Conservation (phyloP, 345 rosid genomes). For the Orychophragmus violaceus region DNA sequence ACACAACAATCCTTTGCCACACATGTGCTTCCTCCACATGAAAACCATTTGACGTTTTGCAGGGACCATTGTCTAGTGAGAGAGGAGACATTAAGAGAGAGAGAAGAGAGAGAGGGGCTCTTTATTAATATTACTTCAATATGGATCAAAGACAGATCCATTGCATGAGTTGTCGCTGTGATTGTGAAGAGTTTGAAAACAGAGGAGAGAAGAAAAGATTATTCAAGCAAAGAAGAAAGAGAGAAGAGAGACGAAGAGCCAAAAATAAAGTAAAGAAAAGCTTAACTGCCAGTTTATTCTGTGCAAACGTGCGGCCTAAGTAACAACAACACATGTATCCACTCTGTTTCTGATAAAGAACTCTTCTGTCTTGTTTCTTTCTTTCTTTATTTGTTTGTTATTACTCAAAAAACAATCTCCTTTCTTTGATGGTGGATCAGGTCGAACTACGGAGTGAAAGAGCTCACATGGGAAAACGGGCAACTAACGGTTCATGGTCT, state of each 20-base stretch:
- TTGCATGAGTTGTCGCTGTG: constrained; percentile 25
- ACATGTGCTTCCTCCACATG: constrained; percentile 31
- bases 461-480: constrained; percentile 53
- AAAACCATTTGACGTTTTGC: constrained; percentile 27
- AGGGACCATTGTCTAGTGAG: constrained; percentile 28
- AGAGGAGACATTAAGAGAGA: neutral
- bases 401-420: neutral
- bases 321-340: constrained; percentile 26
- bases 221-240: constrained; percentile 7
- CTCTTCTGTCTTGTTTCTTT: constrained; percentile 9
- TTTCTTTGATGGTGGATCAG: constrained; percentile 14
- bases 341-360: constrained; percentile 22
- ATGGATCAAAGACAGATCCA: constrained; percentile 24
- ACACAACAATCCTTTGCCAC: constrained; percentile 30
- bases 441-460: constrained; percentile 43
- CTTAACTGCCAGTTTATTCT: constrained; percentile 25
- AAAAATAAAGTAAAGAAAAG: neutral
- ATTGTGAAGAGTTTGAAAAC: constrained; percentile 11
- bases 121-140: constrained; percentile 24
- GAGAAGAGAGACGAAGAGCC: constrained; percentile 1
- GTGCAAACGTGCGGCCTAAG: constrained; percentile 32
- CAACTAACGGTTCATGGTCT: constrained; percentile 44
- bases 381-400: neutral
- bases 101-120: constrained; percentile 8
- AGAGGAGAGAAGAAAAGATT: neutral